These are phyloP conservation scores for Cymbidium sinense DNA, from an alignment of 106 monocot genomes.

Conservation along the genomic window DNA sequence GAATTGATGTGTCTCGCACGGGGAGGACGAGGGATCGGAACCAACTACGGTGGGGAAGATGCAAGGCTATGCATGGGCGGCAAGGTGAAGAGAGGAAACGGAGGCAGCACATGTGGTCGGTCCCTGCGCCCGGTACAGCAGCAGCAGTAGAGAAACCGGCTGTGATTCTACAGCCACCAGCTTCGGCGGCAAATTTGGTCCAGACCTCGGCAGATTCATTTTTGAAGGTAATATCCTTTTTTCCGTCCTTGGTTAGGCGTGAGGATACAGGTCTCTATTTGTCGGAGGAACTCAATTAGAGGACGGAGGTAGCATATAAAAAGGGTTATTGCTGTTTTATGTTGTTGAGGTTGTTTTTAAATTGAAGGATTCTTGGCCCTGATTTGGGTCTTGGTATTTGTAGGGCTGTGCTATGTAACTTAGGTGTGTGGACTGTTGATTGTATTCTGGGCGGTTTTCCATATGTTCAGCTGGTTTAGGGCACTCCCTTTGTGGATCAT, in stretches of 20 bases:
- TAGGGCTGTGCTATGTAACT: not conserved
- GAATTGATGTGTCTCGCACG: constrained; percentile 32
- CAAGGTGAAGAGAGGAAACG: constrained; percentile 54
- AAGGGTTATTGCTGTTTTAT: not conserved
- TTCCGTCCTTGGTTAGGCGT: not conserved
- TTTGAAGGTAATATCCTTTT: constrained; percentile 35
- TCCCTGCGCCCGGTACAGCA: constrained; percentile 34
- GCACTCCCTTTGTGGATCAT: not conserved
- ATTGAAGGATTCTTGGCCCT: not conserved
- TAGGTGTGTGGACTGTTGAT: not conserved
- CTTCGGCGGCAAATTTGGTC: constrained; percentile 13
- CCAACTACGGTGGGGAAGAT: constrained; percentile 28
- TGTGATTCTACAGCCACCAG: constrained; percentile 9
- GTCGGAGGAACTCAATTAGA: not conserved
- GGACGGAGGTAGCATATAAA: not conserved
- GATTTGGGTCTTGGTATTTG: not conserved
- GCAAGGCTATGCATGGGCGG: constrained; percentile 70
- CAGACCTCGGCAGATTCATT: constrained; percentile 33
- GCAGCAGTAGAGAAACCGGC: constrained; percentile 18
- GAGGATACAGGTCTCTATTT: not conserved
- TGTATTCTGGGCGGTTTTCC: not conserved
- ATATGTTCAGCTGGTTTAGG: not conserved
- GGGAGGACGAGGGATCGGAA: constrained; percentile 25
- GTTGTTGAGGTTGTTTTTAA: constrained; percentile 1
- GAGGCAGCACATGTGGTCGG: constrained; percentile 69